Evolutionary conservation across 2,329 filamentous ascomycete species (phyloP).

Genomic region (Trichoderma sp.): DNA sequence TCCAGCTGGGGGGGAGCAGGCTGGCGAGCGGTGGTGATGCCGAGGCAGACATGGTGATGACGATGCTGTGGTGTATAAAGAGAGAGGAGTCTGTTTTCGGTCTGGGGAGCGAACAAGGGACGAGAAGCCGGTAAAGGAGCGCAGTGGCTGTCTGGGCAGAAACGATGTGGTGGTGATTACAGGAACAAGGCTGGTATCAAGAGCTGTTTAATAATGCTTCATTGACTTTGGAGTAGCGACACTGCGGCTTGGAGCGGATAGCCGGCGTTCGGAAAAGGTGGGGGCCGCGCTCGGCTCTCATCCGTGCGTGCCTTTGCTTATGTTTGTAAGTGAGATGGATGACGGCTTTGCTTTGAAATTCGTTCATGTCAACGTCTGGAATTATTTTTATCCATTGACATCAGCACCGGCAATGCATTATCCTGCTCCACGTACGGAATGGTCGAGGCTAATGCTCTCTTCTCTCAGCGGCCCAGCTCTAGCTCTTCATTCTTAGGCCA

Average conservation of each 20-base stretch:
- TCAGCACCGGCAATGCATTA: neutral
- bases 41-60: neutral
- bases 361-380: no score
- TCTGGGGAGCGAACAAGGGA: neutral
- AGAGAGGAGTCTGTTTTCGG: neutral
- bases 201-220: neutral
- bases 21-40: constrained; percentile 52
- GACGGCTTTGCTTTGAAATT: no score
- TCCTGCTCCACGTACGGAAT: neutral
- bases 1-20: constrained; percentile 84
- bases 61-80: neutral
- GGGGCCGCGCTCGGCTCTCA: constrained; percentile 1
- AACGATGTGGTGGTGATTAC: neutral
- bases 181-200: neutral
- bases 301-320: no score
- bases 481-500: neutral
- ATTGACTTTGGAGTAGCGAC: neutral
- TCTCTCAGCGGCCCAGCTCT: neutral
- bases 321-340: no score
- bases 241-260: constrained; percentile 15
- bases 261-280: constrained; percentile 14
- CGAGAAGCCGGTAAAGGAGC: neutral
- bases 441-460: neutral
- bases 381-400: neutral
- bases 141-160: neutral